phyloP scores from a whole-genome alignment of 2,329 filamentous ascomycete species.

The Claviceps pazoutovae region DNA sequence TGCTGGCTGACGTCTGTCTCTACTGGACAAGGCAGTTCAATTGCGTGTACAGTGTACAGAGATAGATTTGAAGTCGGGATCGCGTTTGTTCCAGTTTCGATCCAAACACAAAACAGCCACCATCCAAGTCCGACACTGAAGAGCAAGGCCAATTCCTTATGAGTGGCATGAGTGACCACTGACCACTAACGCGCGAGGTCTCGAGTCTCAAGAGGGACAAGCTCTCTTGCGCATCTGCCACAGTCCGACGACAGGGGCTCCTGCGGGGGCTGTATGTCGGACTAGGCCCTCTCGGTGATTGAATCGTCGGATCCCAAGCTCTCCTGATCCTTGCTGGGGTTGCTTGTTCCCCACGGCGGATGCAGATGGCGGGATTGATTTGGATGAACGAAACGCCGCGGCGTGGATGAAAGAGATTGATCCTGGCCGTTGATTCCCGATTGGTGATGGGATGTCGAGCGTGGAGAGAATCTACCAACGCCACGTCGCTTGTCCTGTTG shows the following conservation, averaged over 20 bases:
- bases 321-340: constrained; percentile 1
- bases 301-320: neutral
- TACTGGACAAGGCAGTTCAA: neutral
- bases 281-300: neutral
- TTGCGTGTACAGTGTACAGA: neutral
- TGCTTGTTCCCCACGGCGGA: neutral
- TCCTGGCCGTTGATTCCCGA: constrained; percentile 1
- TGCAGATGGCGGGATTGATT: neutral
- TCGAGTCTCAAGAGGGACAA: constrained; percentile 1
- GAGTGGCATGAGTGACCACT: neutral
- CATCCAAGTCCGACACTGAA: neutral
- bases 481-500: neutral
- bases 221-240: neutral
- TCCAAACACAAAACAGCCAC: neutral
- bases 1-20: neutral
- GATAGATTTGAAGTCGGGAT: neutral
- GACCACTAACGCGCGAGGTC: neutral
- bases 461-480: neutral
- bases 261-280: constrained; percentile 1
- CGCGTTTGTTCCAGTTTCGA: neutral
- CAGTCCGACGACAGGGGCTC: constrained; percentile 1
- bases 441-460: constrained; percentile 1
- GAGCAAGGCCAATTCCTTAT: constrained; percentile 2
- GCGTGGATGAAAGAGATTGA: neutral
- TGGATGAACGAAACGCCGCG: neutral